A percentile compares a stretch with the other conserved stretches of the same genome.
phyloP scores from a whole-genome alignment of 495 filamentous ascomycete genomes.

The Penicillium samsonianum region DNA sequence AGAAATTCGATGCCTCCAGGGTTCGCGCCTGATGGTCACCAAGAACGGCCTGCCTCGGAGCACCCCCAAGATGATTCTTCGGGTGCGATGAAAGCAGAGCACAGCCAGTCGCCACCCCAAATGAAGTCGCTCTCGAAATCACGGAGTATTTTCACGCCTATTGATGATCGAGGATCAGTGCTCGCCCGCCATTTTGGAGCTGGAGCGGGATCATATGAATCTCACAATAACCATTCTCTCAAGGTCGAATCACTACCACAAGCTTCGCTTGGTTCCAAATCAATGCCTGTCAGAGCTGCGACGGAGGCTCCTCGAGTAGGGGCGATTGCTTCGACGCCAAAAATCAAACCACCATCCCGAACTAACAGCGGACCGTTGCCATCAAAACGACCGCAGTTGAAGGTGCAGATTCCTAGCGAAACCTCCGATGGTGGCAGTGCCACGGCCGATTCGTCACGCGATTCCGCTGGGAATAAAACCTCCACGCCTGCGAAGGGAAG shows the following conservation, averaged over 20 bases:
- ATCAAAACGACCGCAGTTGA: constrained; percentile 76
- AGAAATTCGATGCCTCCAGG: constrained; percentile 55
- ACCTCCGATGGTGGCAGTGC: constrained; percentile 79
- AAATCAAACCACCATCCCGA: constrained; percentile 71
- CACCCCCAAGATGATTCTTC: constrained; percentile 42
- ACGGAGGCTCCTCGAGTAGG: constrained; percentile 46
- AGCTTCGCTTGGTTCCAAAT: constrained; percentile 45
- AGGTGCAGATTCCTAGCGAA: constrained; percentile 92
- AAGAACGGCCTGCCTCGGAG: constrained; percentile 45
- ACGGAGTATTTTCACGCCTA: constrained; percentile 94
- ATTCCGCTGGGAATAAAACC: constrained; percentile 60
- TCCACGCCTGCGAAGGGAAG: constrained; percentile 52
- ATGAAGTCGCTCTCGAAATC: constrained; percentile 78
- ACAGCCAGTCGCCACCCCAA: constrained; percentile 54
- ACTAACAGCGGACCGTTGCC: constrained; percentile 66
- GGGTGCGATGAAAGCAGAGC: constrained; percentile 42
- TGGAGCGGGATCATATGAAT: constrained; percentile 48
- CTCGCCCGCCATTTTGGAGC: constrained; percentile 81
- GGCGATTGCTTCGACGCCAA: constrained; percentile 54
- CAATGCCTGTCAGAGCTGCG: constrained; percentile 36
- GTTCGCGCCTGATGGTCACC: constrained; percentile 46
- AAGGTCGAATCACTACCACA: constrained; percentile 52
- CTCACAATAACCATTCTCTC: constrained; percentile 42
- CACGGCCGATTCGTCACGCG: constrained; percentile 71
- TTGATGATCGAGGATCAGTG: constrained; percentile 88